Percentiles rank a stretch among this genome's conserved stretches.
These are phyloP conservation scores for Arthrobotrys megalospora DNA, from an alignment of 2,329 filamentous ascomycete species.

Conservation along the genomic window DNA sequence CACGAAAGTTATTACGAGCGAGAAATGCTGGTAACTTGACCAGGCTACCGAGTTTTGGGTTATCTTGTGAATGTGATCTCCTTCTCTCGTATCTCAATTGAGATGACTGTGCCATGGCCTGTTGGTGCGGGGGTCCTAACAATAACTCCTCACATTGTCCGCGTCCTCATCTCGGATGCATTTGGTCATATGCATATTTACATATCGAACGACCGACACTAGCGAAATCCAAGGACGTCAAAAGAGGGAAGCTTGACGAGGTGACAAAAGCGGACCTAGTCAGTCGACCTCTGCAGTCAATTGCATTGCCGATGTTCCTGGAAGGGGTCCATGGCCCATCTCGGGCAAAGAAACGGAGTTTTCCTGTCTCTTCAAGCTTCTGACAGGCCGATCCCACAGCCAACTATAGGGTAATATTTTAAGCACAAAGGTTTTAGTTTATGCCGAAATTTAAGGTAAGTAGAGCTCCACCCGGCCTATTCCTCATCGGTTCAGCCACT, in stretches of 20 bases:
- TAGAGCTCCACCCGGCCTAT: conserved; percentile 50
- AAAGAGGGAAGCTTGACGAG: conserved; percentile 61
- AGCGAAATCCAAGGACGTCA: conserved; percentile 32
- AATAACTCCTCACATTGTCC: conserved; percentile 16
- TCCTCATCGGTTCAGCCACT: conserved; percentile 53
- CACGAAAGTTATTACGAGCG: conserved; percentile 47
- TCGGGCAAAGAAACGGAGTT: conserved; percentile 57
- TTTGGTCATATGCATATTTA: conserved; percentile 60
- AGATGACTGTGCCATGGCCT: conserved; percentile 44
- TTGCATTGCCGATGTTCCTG: conserved; percentile 54
- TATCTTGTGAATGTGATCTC: conserved; percentile 60
- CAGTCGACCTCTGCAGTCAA: conserved; percentile 28
- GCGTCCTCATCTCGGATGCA: conserved; percentile 39
- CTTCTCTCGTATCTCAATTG: conserved; percentile 45
- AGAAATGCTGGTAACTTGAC: conserved; percentile 43
- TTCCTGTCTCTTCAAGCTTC: conserved; percentile 56
- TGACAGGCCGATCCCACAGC: conserved; percentile 55
- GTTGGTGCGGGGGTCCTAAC: conserved; percentile 51
- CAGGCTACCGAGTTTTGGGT: conserved; percentile 58
- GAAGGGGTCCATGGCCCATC: conserved; percentile 40
- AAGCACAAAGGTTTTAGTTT: conserved; percentile 40
- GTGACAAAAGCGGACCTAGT: conserved; percentile 41
- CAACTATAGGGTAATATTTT: conserved; percentile 32
- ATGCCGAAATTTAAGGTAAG: conserved; percentile 58
- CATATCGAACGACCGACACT: conserved; percentile 31